Conservation (phyloP, 331 rosid genomes). For the Arachis monticola region DNA sequence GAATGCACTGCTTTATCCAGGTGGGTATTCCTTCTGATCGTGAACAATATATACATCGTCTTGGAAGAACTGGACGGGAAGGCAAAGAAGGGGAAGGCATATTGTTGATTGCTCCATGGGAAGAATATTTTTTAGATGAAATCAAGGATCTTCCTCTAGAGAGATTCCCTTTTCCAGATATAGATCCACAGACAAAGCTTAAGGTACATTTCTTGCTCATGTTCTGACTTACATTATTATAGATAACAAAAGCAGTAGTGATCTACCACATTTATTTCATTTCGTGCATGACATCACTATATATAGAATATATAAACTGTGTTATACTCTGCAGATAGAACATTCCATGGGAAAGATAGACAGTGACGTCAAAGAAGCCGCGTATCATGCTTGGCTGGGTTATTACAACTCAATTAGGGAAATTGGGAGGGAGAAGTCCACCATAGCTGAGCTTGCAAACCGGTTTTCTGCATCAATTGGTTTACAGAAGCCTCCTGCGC, state of each 20-base stretch:
- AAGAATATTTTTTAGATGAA: slow-evolving; percentile 77
- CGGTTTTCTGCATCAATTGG: slow-evolving; percentile 81
- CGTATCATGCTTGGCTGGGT: slow-evolving; percentile 95
- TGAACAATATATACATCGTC: slow-evolving; percentile 88
- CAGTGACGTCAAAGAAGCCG: slow-evolving; percentile 77
- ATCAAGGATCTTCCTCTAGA: slow-evolving; percentile 81
- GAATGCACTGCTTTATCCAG: slow-evolving; percentile 43
- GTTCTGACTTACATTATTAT: slow-evolving; percentile 17
- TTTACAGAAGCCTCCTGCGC: slow-evolving; percentile 81
- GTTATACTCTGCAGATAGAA: slow-evolving; percentile 63
- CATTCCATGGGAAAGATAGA: slow-evolving; percentile 76
- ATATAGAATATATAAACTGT: slow-evolving; percentile 10
- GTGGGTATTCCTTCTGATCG: slow-evolving; percentile 88
- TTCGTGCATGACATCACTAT: background rate
- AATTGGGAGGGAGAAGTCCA: slow-evolving; percentile 83
- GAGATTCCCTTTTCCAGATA: slow-evolving; percentile 57
- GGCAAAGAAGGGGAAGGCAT: slow-evolving; percentile 90
- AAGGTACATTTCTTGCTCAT: slow-evolving; percentile 58
- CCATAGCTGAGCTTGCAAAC: slow-evolving; percentile 73
- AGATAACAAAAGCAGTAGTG: background rate
- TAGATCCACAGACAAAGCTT: slow-evolving; percentile 58
- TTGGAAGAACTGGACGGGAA: slow-evolving; percentile 94
- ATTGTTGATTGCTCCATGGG: slow-evolving; percentile 94
- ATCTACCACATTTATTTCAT: slow-evolving; percentile 6
- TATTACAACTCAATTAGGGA: slow-evolving; percentile 89